Evolutionary conservation across 2,329 filamentous ascomycete genomes (phyloP).

Genomic region (Eutypa lata): DNA sequence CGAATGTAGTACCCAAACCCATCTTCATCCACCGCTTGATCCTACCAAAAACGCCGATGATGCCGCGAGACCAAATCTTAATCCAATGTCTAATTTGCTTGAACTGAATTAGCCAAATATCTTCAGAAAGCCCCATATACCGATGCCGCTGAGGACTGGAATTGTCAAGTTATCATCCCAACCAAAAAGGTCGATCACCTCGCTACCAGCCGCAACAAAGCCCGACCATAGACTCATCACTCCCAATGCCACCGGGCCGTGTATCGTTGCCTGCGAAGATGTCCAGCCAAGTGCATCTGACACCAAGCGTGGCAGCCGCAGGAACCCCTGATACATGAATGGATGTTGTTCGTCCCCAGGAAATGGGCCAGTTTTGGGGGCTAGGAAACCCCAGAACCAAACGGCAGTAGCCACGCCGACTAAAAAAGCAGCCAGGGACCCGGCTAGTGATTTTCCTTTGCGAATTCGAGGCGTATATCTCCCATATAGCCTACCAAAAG

Average conservation of each 20-base stretch:
- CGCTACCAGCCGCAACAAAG: slow-evolving; percentile 82
- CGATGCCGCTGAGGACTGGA: slow-evolving; percentile 82
- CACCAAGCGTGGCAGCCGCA: slow-evolving; percentile 64
- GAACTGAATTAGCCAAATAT: slow-evolving; percentile 61
- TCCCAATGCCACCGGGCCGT: slow-evolving; percentile 70
- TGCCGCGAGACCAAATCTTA: slow-evolving; percentile 8
- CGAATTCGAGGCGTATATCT: slow-evolving; percentile 83
- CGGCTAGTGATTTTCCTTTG: slow-evolving; percentile 86
- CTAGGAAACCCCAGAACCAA: slow-evolving; percentile 85
- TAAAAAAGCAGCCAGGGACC: slow-evolving; percentile 77
- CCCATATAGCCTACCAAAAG: slow-evolving; percentile 86
- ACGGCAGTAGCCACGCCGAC: slow-evolving; percentile 80
- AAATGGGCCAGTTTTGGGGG: slow-evolving; percentile 64
- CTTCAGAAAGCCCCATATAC: slow-evolving; percentile 89
- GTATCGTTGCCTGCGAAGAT: slow-evolving; percentile 57
- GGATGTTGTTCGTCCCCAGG: slow-evolving; percentile 65
- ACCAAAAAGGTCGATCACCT: slow-evolving; percentile 86
- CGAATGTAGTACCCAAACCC: neutral
- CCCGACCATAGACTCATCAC: slow-evolving; percentile 84
- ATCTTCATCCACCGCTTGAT: neutral
- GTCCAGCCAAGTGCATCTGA: slow-evolving; percentile 61
- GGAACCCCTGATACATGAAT: slow-evolving; percentile 77
- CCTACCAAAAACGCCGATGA: slow-evolving; percentile 19
- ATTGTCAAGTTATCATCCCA: slow-evolving; percentile 99
- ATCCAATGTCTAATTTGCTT: slow-evolving; percentile 10